These are phyloP conservation scores for Penicillium sp. DNA, from an alignment of 2,329 filamentous ascomycete genomes.

Conservation along the genomic window DNA sequence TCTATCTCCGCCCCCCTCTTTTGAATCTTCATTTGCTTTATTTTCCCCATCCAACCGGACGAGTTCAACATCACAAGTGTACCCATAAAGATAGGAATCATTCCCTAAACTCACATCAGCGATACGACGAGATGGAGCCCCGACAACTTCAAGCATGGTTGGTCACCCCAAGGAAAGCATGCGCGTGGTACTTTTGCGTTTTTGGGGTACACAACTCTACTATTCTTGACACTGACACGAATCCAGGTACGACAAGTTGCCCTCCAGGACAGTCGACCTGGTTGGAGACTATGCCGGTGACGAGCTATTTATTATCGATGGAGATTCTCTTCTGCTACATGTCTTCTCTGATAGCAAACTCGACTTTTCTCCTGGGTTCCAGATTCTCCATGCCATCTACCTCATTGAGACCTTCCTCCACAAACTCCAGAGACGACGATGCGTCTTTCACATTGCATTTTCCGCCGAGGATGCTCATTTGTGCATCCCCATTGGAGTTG, in stretches of 20 bases:
- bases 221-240: not conserved
- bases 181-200: not conserved
- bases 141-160: no score
- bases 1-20: no score
- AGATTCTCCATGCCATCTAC: conserved; percentile 65
- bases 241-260: conserved; percentile 14
- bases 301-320: conserved; percentile 67
- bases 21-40: no score
- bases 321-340: conserved; percentile 63
- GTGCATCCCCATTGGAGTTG: no score
- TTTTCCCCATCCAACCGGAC: no score
- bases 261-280: conserved; percentile 53
- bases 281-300: conserved; percentile 70
- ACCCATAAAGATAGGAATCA: no score
- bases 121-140: no score
- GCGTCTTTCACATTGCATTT: conserved; percentile 66
- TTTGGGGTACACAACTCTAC: not conserved
- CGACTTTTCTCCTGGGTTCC: conserved; percentile 59
- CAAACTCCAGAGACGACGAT: conserved; percentile 56
- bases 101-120: no score
- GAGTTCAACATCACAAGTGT: no score
- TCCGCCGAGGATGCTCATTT: conserved; percentile 46
- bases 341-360: conserved; percentile 58
- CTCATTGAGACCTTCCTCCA: conserved; percentile 61
- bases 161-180: not conserved